phyloP scores from a whole-genome alignment of 2,329 filamentous ascomycete genomes.

The Grosmannia clavigera region DNA sequence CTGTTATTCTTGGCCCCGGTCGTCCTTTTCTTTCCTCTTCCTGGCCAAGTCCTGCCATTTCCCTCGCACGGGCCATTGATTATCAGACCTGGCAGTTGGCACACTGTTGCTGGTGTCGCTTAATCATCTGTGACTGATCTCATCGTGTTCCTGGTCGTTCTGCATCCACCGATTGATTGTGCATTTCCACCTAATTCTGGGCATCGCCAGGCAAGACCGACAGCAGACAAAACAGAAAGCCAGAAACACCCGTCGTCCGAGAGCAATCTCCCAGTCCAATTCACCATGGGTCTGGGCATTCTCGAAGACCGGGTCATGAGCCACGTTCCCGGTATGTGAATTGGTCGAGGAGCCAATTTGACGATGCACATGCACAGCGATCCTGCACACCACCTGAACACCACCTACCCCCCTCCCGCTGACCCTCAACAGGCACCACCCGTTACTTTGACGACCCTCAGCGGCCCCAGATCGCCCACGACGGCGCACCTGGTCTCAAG shows the following conservation, averaged over 20 bases:
- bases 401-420: not conserved
- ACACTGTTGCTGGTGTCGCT: no score
- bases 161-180: not conserved
- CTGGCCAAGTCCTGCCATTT: not conserved
- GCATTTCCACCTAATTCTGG: not conserved
- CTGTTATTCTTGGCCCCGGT: not conserved
- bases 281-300: constrained; percentile 56
- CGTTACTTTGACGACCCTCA: constrained; percentile 51
- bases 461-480: constrained; percentile 29
- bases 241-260: not conserved
- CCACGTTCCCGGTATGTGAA: constrained; percentile 58
- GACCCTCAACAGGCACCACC: constrained; percentile 33
- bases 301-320: constrained; percentile 53
- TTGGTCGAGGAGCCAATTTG: no score
- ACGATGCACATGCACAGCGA: not conserved
- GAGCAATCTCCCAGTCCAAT: not conserved
- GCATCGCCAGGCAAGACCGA: not conserved
- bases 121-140: not conserved
- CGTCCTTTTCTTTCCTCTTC: not conserved
- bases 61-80: not conserved
- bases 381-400: no score
- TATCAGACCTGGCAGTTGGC: not conserved
- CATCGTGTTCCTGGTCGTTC: not conserved
- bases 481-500: constrained; percentile 44
- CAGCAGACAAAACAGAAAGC: no score